These are phyloP conservation scores for Drechslera avenae DNA, from an alignment of 2,329 filamentous ascomycete genomes.

Conservation along the genomic window DNA sequence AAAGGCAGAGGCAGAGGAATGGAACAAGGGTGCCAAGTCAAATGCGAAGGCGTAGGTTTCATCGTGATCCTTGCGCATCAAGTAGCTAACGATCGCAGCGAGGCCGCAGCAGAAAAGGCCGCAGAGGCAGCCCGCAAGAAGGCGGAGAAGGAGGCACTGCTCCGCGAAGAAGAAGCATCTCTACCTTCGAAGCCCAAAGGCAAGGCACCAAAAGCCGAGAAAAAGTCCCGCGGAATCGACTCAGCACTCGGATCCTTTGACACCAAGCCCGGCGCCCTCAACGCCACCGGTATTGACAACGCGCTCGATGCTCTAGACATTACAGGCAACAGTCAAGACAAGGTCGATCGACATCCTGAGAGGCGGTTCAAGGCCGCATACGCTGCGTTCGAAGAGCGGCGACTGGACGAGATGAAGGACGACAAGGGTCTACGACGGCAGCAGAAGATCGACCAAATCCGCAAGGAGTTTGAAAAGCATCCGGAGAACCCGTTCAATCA, in stretches of 20 bases:
- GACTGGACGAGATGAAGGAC: slow-evolving; percentile 82
- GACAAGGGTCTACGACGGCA: slow-evolving; percentile 82
- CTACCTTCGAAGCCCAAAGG: slow-evolving; percentile 67
- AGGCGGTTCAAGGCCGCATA: slow-evolving; percentile 85
- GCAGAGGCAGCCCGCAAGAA: slow-evolving; percentile 85
- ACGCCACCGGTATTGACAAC: slow-evolving; percentile 89
- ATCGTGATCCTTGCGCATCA: background rate
- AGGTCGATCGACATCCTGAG: slow-evolving; percentile 89
- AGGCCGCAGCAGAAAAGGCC: slow-evolving; percentile 82
- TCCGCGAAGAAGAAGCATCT: slow-evolving; percentile 80
- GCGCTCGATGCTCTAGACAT: slow-evolving; percentile 85
- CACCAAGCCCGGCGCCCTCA: slow-evolving; percentile 62
- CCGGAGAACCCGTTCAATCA: slow-evolving; percentile 97
- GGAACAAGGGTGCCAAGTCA: slow-evolving; percentile 84
- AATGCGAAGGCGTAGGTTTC: slow-evolving; percentile 79
- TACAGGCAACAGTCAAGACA: slow-evolving; percentile 63
- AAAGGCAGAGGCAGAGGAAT: slow-evolving; percentile 73
- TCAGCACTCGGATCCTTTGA: slow-evolving; percentile 55
- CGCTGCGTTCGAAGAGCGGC: slow-evolving; percentile 77
- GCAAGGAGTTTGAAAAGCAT: slow-evolving; percentile 93
- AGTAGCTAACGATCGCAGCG: slow-evolving; percentile 58
- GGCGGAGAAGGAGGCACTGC: slow-evolving; percentile 83
- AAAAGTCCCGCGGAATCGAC: slow-evolving; percentile 70
- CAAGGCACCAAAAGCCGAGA: slow-evolving; percentile 67
- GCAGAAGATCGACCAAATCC: slow-evolving; percentile 81